These are phyloP conservation scores for Colletotrichum falcatum DNA, from an alignment of 2,329 filamentous ascomycete species.

Conservation along the genomic window DNA sequence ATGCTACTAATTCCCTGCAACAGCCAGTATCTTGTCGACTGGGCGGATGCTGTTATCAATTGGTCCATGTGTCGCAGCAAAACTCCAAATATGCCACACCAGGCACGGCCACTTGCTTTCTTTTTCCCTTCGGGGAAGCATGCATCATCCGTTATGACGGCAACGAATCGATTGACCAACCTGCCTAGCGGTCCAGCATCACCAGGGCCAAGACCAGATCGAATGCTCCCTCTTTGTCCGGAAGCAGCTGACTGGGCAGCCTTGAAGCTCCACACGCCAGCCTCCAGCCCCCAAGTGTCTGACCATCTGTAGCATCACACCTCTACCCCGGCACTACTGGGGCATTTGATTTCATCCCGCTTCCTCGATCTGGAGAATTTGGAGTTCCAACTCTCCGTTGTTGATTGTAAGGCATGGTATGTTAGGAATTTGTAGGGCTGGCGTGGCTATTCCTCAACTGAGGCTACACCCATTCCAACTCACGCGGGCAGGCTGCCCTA, in stretches of 20 bases:
- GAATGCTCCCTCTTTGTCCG: not conserved
- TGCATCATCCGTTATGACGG: conserved; percentile 14
- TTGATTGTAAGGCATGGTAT: conserved; percentile 8
- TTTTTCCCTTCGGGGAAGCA: not conserved
- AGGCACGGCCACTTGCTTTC: conserved; percentile 6
- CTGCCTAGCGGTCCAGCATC: not conserved
- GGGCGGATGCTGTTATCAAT: not conserved
- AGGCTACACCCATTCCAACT: conserved; percentile 22
- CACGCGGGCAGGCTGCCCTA: not conserved
- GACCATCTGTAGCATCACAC: not conserved
- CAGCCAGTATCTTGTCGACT: not conserved
- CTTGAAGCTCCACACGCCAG: not conserved
- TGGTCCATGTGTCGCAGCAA: not conserved
- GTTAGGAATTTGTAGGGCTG: conserved; percentile 18
- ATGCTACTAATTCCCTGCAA: not conserved
- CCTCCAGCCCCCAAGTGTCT: not conserved
- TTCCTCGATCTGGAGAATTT: conserved; percentile 17
- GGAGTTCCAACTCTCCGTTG: not conserved
- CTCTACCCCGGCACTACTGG: not conserved
- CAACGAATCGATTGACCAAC: not conserved
- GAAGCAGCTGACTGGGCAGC: not conserved
- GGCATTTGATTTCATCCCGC: conserved; percentile 21
- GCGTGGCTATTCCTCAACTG: conserved; percentile 15
- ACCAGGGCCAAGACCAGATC: not conserved
- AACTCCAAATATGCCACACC: not conserved